Conservation (phyloP, 1,139 yeast species). For the Kodamaea arcana region DNA sequence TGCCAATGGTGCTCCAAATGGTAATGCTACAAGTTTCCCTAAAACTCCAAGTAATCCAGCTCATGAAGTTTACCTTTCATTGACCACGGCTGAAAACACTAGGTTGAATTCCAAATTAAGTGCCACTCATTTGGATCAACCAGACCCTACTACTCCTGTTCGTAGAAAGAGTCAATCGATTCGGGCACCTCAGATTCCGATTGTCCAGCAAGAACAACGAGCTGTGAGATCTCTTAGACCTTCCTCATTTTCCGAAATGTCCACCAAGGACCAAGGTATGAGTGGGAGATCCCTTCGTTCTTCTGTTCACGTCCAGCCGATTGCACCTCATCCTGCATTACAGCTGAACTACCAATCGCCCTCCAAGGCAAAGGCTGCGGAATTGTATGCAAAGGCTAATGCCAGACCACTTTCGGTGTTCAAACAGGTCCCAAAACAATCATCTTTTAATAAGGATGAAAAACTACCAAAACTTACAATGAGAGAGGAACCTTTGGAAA, state of each 20-base stretch:
- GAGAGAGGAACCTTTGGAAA: conserved; percentile 1
- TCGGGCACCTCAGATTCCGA: conserved; percentile 18
- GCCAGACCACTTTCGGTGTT: conserved; percentile 38
- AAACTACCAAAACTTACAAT: conserved; percentile 1
- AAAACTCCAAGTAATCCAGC: conserved; percentile 35
- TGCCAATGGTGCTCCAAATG: conserved; percentile 12
- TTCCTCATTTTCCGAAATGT: conserved; percentile 18
- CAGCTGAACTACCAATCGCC: conserved; percentile 40
- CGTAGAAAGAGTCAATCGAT: conserved; percentile 17
- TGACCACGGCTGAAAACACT: conserved; percentile 76
- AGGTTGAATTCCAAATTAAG: conserved; percentile 62
- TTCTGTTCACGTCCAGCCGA: conserved; percentile 38
- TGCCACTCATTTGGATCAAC: conserved; percentile 26
- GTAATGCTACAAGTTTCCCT: conserved; percentile 4
- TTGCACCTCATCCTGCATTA: conserved; percentile 41
- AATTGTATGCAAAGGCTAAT: conserved; percentile 48
- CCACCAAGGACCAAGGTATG: conserved; percentile 19
- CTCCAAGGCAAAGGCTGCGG: conserved; percentile 43
- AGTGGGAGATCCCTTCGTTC: conserved; percentile 28
- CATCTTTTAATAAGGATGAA: conserved; percentile 50
- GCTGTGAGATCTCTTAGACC: conserved; percentile 32
- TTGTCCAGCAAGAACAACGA: conserved; percentile 6
- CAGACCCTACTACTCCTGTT: conserved; percentile 3
- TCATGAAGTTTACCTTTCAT: conserved; percentile 57
- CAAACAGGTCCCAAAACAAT: conserved; percentile 36